A percentile compares a stretch with the other conserved stretches of the same genome.
phyloP scores from a whole-genome alignment of 257 asterid genomes.

The Asclepias syriaca region DNA sequence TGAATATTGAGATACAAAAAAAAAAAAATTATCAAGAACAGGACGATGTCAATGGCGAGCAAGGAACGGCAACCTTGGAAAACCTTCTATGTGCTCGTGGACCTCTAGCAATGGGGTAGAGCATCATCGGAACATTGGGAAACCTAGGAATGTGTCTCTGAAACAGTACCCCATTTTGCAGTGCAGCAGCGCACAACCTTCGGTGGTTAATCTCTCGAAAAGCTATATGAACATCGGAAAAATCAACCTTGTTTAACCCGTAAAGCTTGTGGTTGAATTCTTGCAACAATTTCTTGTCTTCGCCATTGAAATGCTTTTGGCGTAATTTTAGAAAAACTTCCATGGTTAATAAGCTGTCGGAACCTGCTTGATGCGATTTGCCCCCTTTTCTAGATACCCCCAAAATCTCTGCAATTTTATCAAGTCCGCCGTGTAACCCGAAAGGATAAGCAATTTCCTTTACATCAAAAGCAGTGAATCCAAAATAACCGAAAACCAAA shows the following conservation, averaged over 20 bases:
- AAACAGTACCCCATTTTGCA: background rate
- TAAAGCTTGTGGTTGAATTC: conserved; percentile 3
- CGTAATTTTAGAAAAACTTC: background rate
- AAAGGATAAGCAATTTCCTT: conserved; percentile 10
- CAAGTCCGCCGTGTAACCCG: conserved; percentile 23
- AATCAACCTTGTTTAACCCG: background rate
- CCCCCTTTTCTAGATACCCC: conserved; percentile 18
- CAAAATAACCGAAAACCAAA: conserved; percentile 10
- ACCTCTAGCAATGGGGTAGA: background rate
- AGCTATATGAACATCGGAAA: background rate
- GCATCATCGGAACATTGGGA: background rate
- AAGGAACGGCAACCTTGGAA: background rate
- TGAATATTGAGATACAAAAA: background rate
- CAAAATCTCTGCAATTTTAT: conserved; percentile 18
- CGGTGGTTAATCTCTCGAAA: background rate
- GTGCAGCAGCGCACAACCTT: background rate
- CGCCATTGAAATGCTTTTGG: background rate
- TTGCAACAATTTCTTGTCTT: background rate
- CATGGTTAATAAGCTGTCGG: conserved; percentile 17
- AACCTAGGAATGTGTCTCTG: background rate
- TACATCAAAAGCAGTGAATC: conserved; percentile 19
- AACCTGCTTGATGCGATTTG: conserved; percentile 31
- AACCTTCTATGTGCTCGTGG: background rate
- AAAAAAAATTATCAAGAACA: background rate
- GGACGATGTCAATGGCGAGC: background rate